phyloP scores from a whole-genome alignment of 2,329 filamentous ascomycete genomes.

The Diaporthe humulicola region DNA sequence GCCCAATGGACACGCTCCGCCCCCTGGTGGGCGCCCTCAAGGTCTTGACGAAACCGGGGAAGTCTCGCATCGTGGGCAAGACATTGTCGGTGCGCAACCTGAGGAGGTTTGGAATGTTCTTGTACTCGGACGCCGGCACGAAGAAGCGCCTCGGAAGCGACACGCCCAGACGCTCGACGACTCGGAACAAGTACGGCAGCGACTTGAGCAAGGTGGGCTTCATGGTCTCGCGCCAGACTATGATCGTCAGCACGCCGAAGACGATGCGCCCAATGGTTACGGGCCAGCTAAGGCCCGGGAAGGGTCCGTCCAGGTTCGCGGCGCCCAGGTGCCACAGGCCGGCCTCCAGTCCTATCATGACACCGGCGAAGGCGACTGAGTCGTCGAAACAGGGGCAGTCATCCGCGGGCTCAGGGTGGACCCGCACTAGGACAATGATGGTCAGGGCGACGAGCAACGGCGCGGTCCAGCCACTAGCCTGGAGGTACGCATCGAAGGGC shows the following conservation, averaged over 20 bases:
- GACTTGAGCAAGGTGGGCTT: conserved; percentile 84
- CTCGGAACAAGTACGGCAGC: conserved; percentile 88
- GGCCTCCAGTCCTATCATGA: conserved; percentile 86
- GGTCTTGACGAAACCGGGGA: conserved; percentile 84
- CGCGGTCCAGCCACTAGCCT: conserved; percentile 73
- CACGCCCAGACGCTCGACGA: conserved; percentile 84
- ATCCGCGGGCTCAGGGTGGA: conserved; percentile 96
- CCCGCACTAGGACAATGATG: conserved; percentile 82
- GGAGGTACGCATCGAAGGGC: conserved; percentile 78
- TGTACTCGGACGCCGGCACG: conserved; percentile 89
- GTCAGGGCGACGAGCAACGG: conserved; percentile 74
- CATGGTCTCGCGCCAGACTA: conserved; percentile 90
- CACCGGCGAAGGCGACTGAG: conserved; percentile 91
- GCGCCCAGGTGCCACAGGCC: conserved; percentile 85
- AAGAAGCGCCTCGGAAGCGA: conserved; percentile 92
- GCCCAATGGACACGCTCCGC: conserved; percentile 89
- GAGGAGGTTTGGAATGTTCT: conserved; percentile 80
- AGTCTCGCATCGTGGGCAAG: conserved; percentile 88
- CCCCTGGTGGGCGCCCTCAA: conserved; percentile 84
- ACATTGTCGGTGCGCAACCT: conserved; percentile 84
- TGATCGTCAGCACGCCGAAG: conserved; percentile 85
- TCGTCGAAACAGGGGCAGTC: conserved; percentile 98
- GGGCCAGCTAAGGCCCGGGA: conserved; percentile 72
- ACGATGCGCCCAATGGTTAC: conserved; percentile 77
- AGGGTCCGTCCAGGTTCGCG: conserved; percentile 58